Conservation (phyloP, 1,284 basidiomycete genomes). For the Sporisorium sorghi region DNA sequence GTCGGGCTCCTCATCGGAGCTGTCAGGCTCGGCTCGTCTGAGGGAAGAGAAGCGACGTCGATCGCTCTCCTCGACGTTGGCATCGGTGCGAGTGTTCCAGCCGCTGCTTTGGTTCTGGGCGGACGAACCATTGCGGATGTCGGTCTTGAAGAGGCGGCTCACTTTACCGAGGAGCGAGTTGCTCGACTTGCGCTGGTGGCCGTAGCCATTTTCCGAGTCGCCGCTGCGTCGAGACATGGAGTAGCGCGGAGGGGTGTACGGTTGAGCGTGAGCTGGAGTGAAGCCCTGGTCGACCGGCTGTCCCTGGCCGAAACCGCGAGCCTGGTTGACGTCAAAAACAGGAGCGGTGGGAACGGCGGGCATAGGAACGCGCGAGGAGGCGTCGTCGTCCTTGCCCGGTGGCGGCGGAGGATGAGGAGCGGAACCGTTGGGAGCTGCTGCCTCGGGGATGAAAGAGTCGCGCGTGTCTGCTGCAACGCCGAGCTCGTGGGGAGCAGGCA, state of each 20-base stretch:
- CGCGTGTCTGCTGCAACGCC: slow-evolving; percentile 46
- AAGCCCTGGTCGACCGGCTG: slow-evolving; percentile 32
- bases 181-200: slow-evolving; percentile 48
- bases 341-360: slow-evolving; percentile 58
- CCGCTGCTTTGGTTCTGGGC: slow-evolving; percentile 17
- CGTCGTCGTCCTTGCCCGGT: slow-evolving; percentile 34
- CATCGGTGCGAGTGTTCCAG: slow-evolving; percentile 51
- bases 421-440: slow-evolving; percentile 19
- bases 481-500: slow-evolving; percentile 52
- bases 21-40: slow-evolving; percentile 47
- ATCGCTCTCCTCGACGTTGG: slow-evolving; percentile 25
- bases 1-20: slow-evolving; percentile 62
- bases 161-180: slow-evolving; percentile 62
- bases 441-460: slow-evolving; percentile 44
- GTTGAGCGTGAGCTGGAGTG: slow-evolving; percentile 12
- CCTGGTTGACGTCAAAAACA: slow-evolving; percentile 50
- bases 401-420: slow-evolving; percentile 22
- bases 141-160: slow-evolving; percentile 66
- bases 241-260: slow-evolving; percentile 33
- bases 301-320: slow-evolving; percentile 39
- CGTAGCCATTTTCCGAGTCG: slow-evolving; percentile 43
- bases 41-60: slow-evolving; percentile 24
- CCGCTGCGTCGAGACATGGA: slow-evolving; percentile 42
- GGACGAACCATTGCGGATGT: slow-evolving; percentile 40
- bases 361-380: slow-evolving; percentile 33